Evolutionary conservation across 306 rosid genomes (phyloP).

Genomic region (Vachellia collinsii): DNA sequence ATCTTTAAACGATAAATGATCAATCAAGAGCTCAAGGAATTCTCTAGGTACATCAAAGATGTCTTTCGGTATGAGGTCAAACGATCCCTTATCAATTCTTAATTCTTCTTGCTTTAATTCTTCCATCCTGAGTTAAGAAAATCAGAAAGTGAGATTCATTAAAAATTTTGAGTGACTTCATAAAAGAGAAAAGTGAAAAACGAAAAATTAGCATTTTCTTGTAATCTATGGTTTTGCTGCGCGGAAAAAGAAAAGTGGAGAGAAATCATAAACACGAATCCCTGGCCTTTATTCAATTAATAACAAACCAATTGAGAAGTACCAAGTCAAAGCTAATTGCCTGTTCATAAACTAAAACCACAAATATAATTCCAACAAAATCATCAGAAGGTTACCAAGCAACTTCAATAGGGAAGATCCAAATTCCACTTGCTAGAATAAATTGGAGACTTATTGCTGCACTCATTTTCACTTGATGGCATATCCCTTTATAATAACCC

Average conservation of each 20-base stretch:
- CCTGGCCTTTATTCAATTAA: neutral
- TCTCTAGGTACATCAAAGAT: neutral
- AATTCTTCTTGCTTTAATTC: neutral
- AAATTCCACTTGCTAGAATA: neutral
- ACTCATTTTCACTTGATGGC: neutral
- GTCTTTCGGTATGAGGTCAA: neutral
- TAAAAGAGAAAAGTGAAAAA: too few species aligned
- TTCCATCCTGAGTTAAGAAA: neutral
- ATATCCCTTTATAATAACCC: too few species aligned
- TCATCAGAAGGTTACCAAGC: neutral
- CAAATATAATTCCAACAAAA: neutral
- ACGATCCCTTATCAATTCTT: neutral
- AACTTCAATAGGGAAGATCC: neutral
- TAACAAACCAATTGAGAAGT: neutral
- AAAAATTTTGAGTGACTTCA: neutral
- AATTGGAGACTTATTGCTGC: neutral
- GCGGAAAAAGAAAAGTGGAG: too few species aligned
- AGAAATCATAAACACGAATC: neutral
- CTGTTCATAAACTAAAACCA: neutral
- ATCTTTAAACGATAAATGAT: neutral
- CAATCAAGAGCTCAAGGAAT: neutral
- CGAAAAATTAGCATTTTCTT: too few species aligned
- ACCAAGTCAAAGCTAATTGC: neutral
- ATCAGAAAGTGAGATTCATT: neutral
- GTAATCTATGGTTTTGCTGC: too few species aligned